phyloP scores from a whole-genome alignment of 129 eudicot genomes.

The Smallanthus sonchifolius region DNA sequence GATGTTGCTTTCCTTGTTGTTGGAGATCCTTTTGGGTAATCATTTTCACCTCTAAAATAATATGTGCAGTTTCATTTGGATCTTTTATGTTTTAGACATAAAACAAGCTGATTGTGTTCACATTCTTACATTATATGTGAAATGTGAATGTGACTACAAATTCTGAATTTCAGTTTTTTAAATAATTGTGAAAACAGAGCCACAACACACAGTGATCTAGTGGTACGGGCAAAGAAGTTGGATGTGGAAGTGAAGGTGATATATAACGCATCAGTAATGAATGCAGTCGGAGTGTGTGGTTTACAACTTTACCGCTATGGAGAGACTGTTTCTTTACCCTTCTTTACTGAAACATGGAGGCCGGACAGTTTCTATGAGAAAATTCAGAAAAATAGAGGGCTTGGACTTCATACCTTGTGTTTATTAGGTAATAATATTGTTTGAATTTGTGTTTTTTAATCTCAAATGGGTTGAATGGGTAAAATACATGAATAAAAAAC shows the following conservation, averaged over 20 bases:
- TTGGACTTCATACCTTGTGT: conserved; percentile 88
- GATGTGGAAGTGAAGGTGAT: conserved; percentile 78
- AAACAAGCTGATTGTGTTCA: background rate
- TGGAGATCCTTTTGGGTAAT: conserved; percentile 97
- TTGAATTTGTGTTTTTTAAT: background rate
- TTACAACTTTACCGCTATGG: conserved; percentile 94
- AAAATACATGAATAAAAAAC: background rate
- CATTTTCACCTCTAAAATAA: background rate
- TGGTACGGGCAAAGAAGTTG: conserved; percentile 83
- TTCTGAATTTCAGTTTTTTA: background rate
- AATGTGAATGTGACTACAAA: background rate
- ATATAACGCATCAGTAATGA: conserved; percentile 95
- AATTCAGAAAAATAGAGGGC: conserved; percentile 66
- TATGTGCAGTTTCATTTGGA: background rate
- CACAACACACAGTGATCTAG: conserved; percentile 93
- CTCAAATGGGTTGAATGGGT: background rate
- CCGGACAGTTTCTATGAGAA: conserved; percentile 94
- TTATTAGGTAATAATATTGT: conserved; percentile 55
- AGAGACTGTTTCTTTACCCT: conserved; percentile 91
- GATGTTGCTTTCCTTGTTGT: conserved; percentile 93
- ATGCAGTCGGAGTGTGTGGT: conserved; percentile 98
- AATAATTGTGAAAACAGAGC: conserved; percentile 46
- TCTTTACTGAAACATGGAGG: conserved; percentile 96
- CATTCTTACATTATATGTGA: background rate
- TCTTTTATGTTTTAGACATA: background rate